phyloP scores from a whole-genome alignment of 495 filamentous ascomycete genomes.

The Xylaria cubensis region DNA sequence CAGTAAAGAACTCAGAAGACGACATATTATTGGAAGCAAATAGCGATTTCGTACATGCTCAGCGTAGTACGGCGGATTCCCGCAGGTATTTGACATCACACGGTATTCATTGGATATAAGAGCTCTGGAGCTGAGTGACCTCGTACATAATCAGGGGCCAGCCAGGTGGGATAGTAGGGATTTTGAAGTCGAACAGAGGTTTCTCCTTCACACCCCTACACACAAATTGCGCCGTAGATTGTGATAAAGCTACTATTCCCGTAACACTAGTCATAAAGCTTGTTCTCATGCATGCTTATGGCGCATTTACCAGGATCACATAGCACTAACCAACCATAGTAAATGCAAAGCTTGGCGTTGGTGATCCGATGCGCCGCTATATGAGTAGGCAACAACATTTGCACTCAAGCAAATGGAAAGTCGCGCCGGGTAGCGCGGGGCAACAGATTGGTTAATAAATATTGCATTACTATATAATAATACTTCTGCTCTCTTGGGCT shows the following conservation, averaged over 20 bases:
- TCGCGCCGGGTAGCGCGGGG: no score
- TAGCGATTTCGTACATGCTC: background rate
- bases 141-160: background rate
- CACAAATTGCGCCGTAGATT: background rate
- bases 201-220: background rate
- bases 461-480: background rate
- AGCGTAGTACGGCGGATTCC: background rate
- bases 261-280: background rate
- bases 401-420: no score
- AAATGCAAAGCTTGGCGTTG: conserved; percentile 9
- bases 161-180: conserved; percentile 1
- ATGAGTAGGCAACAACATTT: background rate
- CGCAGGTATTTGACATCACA: background rate
- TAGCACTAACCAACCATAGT: conserved; percentile 13
- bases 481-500: background rate
- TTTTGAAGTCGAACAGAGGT: conserved; percentile 1
- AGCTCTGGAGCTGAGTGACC: background rate
- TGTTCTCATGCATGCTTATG: background rate
- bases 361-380: background rate
- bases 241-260: background rate
- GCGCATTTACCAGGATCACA: background rate
- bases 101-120: background rate
- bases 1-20: background rate
- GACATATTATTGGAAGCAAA: background rate
- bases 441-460: no score